phyloP scores from a whole-genome alignment of 2,329 filamentous ascomycete species.

The Parastagonospora avenae region DNA sequence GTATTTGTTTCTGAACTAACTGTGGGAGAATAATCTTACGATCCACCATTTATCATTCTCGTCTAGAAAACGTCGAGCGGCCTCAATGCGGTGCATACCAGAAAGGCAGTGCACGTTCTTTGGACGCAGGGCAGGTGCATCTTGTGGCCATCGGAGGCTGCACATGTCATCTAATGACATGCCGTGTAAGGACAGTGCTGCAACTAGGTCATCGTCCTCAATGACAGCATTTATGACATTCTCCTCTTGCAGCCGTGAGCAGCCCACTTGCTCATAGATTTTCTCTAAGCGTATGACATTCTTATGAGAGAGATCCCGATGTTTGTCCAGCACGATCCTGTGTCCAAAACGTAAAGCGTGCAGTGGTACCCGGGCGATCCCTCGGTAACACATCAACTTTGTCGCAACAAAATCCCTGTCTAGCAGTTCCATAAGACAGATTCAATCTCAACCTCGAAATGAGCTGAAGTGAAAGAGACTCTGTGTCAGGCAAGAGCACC shows the following conservation, averaged over 20 bases:
- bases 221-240: conserved; percentile 25
- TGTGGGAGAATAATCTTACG: conserved; percentile 23
- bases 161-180: conserved; percentile 7
- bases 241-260: conserved; percentile 16
- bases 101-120: conserved; percentile 18
- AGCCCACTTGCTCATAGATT: conserved; percentile 11
- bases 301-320: conserved; percentile 5
- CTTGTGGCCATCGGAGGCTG: conserved; percentile 7
- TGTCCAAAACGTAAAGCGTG: conserved; percentile 10
- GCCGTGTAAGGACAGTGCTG: conserved; percentile 7
- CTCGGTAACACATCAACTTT: conserved; percentile 8
- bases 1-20: conserved; percentile 7
- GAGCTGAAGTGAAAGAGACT: too few species aligned
- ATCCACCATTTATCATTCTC: conserved; percentile 28
- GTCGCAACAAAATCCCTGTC: conserved; percentile 3
- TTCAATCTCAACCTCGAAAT: too few species aligned
- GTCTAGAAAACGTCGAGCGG: conserved; percentile 16
- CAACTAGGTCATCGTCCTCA: conserved; percentile 8
- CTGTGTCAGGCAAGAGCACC: too few species aligned
- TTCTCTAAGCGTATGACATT: conserved; percentile 5
- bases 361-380: conserved; percentile 7
- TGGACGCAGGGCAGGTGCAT: conserved; percentile 14
- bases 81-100: conserved; percentile 18
- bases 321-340: conserved; percentile 2
- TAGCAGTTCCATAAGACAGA: conserved; percentile 2